Percentiles rank a stretch among this genome's conserved stretches.
These are phyloP conservation scores for Murraya paniculata DNA, from an alignment of 345 rosid species.

Conservation along the genomic window DNA sequence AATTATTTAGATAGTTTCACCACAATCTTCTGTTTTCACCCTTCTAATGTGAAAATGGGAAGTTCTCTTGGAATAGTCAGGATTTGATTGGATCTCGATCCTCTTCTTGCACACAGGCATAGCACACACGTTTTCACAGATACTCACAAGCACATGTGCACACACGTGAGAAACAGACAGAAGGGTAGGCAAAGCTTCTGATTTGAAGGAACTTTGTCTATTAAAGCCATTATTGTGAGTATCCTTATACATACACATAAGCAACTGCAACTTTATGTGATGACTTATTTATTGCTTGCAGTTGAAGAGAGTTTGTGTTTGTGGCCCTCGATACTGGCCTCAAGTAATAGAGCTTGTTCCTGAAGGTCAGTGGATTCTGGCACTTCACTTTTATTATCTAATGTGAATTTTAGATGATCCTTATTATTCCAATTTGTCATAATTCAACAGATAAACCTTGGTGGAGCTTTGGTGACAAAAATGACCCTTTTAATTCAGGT, in stretches of 20 bases:
- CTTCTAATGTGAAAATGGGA: not conserved
- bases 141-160: not conserved
- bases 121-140: not conserved
- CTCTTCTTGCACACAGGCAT: not conserved
- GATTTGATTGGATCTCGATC: not conserved
- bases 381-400: constrained; percentile 16
- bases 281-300: constrained; percentile 37
- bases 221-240: not conserved
- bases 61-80: constrained; percentile 5
- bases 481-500: constrained; percentile 82
- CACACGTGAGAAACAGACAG: not conserved
- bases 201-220: not conserved
- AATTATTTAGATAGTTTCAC: not conserved
- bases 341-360: constrained; percentile 81
- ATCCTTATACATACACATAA: not conserved
- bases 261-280: not conserved
- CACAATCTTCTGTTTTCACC: not conserved
- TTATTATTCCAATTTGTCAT: constrained; percentile 1
- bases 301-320: constrained; percentile 73
- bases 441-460: constrained; percentile 66
- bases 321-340: constrained; percentile 99
- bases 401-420: constrained; percentile 8
- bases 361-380: constrained; percentile 52
- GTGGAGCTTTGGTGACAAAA: constrained; percentile 77
- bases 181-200: not conserved